Conservation (phyloP, 1,284 basidiomycete species). For the Apiotrichum gamsii region DNA sequence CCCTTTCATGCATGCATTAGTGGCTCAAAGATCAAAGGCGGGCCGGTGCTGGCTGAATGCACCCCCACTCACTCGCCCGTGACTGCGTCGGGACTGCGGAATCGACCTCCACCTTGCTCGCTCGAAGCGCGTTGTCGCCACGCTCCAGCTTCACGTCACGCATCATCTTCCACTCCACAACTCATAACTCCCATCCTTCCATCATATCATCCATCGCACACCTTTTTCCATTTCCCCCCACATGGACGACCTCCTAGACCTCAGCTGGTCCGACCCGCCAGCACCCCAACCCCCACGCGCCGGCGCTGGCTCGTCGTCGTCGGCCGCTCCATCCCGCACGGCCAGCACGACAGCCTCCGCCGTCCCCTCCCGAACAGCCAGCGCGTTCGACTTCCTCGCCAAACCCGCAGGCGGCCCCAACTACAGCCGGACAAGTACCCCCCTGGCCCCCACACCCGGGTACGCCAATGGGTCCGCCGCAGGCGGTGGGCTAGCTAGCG, state of each 20-base stretch:
- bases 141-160: too few species aligned
- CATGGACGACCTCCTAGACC: constrained; percentile 52
- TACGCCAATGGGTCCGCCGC: constrained; percentile 10
- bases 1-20: too few species aligned
- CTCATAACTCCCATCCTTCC: background rate
- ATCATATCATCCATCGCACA: background rate
- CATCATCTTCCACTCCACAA: background rate
- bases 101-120: too few species aligned
- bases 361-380: too few species aligned
- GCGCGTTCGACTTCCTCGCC: constrained; percentile 17
- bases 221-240: background rate
- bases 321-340: background rate
- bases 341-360: background rate
- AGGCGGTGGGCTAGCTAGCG: background rate
- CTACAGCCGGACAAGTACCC: constrained; percentile 16
- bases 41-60: too few species aligned
- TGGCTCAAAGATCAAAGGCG: too few species aligned
- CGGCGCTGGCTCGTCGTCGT: background rate
- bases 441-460: constrained; percentile 6
- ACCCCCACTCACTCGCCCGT: too few species aligned
- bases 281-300: too few species aligned
- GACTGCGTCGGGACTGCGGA: too few species aligned
- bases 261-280: constrained; percentile 46
- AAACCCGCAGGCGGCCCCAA: constrained; percentile 11
- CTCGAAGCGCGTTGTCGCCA: too few species aligned